These are phyloP conservation scores for Fonsecaea monophora DNA, from an alignment of 2,329 filamentous ascomycete species.

Conservation along the genomic window DNA sequence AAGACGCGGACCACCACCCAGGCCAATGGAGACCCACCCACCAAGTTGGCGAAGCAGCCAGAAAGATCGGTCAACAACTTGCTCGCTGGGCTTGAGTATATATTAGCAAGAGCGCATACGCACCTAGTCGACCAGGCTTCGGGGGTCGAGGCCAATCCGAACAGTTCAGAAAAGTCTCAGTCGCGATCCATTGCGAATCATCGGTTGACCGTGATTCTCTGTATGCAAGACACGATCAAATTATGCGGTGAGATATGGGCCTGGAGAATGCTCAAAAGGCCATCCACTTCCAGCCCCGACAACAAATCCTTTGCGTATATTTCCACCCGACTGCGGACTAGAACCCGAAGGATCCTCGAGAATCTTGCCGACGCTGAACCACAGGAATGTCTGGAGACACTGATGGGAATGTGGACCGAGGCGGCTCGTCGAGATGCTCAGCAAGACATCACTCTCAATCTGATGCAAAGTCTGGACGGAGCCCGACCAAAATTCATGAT, in stretches of 20 bases:
- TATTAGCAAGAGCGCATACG: constrained; percentile 85
- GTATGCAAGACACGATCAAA: constrained; percentile 92
- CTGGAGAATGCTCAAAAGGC: constrained; percentile 73
- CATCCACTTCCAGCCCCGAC: constrained; percentile 68
- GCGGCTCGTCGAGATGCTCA: constrained; percentile 56
- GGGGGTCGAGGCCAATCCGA: constrained; percentile 19
- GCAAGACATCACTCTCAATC: constrained; percentile 71
- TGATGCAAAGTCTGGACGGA: constrained; percentile 89
- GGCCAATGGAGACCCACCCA: constrained; percentile 16
- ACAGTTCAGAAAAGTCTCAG: constrained; percentile 71
- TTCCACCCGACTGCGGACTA: constrained; percentile 86
- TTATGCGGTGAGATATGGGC: constrained; percentile 95
- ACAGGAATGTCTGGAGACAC: constrained; percentile 89
- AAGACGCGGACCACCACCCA: constrained; percentile 42
- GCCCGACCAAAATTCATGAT: constrained; percentile 90
- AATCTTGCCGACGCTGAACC: constrained; percentile 92
- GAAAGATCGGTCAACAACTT: constrained; percentile 69
- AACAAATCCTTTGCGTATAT: constrained; percentile 88
- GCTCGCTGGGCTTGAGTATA: constrained; percentile 89
- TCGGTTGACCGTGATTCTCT: constrained; percentile 89
- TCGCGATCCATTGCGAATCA: constrained; percentile 90
- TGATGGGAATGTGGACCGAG: constrained; percentile 81
- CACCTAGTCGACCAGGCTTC: constrained; percentile 63
- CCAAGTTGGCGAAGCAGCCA: constrained; percentile 42
- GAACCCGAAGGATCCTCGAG: constrained; percentile 84